phyloP scores from a whole-genome alignment of 2,329 filamentous ascomycete species.

The Ophiocordyceps camponoti-saundersi region DNA sequence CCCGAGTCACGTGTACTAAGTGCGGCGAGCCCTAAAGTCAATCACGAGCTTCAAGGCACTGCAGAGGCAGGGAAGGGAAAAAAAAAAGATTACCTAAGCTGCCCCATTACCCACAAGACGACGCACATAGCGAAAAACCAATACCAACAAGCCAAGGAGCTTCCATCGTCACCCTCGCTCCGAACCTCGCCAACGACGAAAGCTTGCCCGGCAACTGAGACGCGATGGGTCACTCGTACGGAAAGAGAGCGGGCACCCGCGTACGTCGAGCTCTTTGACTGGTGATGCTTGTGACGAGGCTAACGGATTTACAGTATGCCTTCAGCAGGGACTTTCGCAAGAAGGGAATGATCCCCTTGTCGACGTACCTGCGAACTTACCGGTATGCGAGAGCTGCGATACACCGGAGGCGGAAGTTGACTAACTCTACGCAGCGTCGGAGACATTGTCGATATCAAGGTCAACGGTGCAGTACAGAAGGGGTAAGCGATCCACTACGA shows the following conservation, averaged over 20 bases:
- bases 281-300: slow-evolving; percentile 9
- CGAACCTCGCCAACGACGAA: slow-evolving; percentile 25
- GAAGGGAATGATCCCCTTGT: slow-evolving; percentile 85
- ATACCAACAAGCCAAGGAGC: slow-evolving; percentile 13
- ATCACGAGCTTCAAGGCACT: not conserved
- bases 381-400: slow-evolving; percentile 32
- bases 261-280: slow-evolving; percentile 32
- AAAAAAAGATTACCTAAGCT: slow-evolving; percentile 19
- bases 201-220: slow-evolving; percentile 25
- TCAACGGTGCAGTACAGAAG: slow-evolving; percentile 97
- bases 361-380: slow-evolving; percentile 90
- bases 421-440: slow-evolving; percentile 56
- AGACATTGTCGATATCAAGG: slow-evolving; percentile 97
- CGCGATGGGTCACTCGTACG: slow-evolving; percentile 75
- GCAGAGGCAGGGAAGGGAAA: not conserved
- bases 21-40: slow-evolving; percentile 15
- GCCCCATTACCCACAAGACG: slow-evolving; percentile 17
- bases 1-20: slow-evolving; percentile 10
- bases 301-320: slow-evolving; percentile 46
- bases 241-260: slow-evolving; percentile 75
- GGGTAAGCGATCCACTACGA: slow-evolving; percentile 43
- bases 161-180: slow-evolving; percentile 16
- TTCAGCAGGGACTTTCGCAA: slow-evolving; percentile 91
- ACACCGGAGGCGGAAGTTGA: slow-evolving; percentile 3
- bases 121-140: not conserved